A percentile compares a stretch with the other conserved stretches of the same genome.
phyloP scores from a whole-genome alignment of 768 basidiomycete genomes.

The Lactarius quietus region DNA sequence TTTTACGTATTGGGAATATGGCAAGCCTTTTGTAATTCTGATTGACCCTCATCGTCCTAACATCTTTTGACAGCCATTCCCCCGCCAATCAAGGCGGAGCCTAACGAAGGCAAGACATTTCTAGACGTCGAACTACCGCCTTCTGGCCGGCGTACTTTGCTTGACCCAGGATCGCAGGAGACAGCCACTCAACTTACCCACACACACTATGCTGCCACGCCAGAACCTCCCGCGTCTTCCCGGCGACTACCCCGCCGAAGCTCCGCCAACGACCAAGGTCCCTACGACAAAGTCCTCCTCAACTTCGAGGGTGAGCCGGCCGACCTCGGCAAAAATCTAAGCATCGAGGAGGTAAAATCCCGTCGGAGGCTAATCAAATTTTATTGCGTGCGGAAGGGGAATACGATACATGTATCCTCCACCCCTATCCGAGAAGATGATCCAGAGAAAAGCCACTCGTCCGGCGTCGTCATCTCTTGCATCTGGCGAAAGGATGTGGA shows the following conservation, averaged over 20 bases:
- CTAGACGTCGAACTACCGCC: neutral
- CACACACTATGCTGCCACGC: neutral
- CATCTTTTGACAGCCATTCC: neutral
- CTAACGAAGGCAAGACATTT: neutral
- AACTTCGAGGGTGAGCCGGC: constrained; percentile 57
- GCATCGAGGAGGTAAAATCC: constrained; percentile 56
- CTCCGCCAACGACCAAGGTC: constrained; percentile 32
- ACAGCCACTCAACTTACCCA: neutral
- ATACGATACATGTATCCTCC: constrained; percentile 67
- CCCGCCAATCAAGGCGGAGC: neutral
- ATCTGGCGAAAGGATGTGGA: constrained; percentile 80
- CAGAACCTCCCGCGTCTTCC: neutral
- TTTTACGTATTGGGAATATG: constrained; percentile 58
- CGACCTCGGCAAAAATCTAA: constrained; percentile 55
- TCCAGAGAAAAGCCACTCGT: constrained; percentile 56
- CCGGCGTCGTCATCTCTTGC: constrained; percentile 80
- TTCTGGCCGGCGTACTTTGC: neutral
- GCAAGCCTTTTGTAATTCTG: constrained; percentile 29
- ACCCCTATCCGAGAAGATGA: constrained; percentile 69
- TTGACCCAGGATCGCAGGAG: neutral
- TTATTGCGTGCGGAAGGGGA: constrained; percentile 70
- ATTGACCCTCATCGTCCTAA: constrained; percentile 1
- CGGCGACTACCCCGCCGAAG: constrained; percentile 26
- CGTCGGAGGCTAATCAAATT: constrained; percentile 88
- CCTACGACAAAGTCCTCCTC: constrained; percentile 52